These are phyloP conservation scores for Hyaloscypha bicolor DNA, from an alignment of 495 filamentous ascomycete species.

Conservation along the genomic window DNA sequence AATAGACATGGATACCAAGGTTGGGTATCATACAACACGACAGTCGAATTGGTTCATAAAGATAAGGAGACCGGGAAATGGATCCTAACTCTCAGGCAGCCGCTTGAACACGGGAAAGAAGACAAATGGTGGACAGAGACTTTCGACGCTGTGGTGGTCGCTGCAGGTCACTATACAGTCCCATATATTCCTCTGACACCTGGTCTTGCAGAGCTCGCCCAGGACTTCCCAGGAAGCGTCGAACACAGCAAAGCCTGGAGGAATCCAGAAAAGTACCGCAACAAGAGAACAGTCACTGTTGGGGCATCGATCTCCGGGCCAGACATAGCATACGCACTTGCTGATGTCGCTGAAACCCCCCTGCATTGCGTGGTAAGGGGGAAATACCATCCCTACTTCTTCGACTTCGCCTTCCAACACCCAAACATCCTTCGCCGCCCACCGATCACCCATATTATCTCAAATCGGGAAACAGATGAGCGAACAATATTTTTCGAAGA, in stretches of 20 bases:
- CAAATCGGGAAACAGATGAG: constrained; percentile 34
- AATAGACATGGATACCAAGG: constrained; percentile 39
- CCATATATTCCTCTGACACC: constrained; percentile 67
- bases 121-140: constrained; percentile 50
- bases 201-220: constrained; percentile 59
- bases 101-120: constrained; percentile 28
- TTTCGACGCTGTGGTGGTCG: constrained; percentile 82
- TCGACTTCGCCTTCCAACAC: constrained; percentile 51
- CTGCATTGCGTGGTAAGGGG: constrained; percentile 41
- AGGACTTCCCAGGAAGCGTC: constrained; percentile 61
- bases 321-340: constrained; percentile 61
- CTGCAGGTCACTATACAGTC: constrained; percentile 77
- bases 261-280: constrained; percentile 55
- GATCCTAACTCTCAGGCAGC: constrained; percentile 39
- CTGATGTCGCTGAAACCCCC: constrained; percentile 38
- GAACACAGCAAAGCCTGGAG: constrained; percentile 83
- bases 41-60: constrained; percentile 41
- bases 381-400: constrained; percentile 41
- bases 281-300: constrained; percentile 60
- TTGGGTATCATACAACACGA: constrained; percentile 41
- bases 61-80: constrained; percentile 37
- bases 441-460: constrained; percentile 40
- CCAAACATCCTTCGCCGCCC: constrained; percentile 45
- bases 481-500: constrained; percentile 51
- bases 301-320: constrained; percentile 78